These are phyloP conservation scores for Pestalotiopsis fici DNA, from an alignment of 2,329 filamentous ascomycete genomes.

Conservation along the genomic window DNA sequence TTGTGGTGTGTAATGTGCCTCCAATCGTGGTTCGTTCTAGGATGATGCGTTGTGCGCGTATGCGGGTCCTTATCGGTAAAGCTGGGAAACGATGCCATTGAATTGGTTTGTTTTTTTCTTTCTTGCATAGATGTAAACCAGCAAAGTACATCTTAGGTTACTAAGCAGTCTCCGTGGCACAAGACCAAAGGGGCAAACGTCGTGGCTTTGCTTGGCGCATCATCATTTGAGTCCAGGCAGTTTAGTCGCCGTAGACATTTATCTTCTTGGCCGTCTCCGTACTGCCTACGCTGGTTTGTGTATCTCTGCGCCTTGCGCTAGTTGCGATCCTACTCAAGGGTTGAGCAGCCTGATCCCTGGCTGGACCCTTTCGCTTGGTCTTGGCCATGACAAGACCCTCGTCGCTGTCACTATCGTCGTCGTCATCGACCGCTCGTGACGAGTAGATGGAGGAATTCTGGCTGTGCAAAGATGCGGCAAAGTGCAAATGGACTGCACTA, in stretches of 20 bases:
- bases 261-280: conserved; percentile 66
- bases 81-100: no score
- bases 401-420: conserved; percentile 55
- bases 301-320: conserved; percentile 53
- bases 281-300: conserved; percentile 61
- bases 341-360: conserved; percentile 26
- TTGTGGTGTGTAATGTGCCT: no score
- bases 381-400: conserved; percentile 56
- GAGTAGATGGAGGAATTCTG: conserved; percentile 20
- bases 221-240: not conserved
- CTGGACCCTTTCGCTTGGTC: conserved; percentile 43
- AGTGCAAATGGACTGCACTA: conserved; percentile 8
- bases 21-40: not conserved
- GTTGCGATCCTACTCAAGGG: conserved; percentile 31
- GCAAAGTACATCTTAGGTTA: not conserved
- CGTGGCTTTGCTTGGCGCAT: not conserved
- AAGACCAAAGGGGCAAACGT: not conserved
- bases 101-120: no score
- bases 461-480: conserved; percentile 9
- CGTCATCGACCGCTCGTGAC: conserved; percentile 33
- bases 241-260: conserved; percentile 32
- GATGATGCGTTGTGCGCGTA: no score
- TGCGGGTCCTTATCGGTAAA: no score
- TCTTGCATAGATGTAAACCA: no score
- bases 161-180: not conserved